A percentile compares a stretch with the other conserved stretches of the same genome.
Evolutionary conservation across 805 yeast genomes (phyloP).

Genomic region (Lachancea mirantina): DNA sequence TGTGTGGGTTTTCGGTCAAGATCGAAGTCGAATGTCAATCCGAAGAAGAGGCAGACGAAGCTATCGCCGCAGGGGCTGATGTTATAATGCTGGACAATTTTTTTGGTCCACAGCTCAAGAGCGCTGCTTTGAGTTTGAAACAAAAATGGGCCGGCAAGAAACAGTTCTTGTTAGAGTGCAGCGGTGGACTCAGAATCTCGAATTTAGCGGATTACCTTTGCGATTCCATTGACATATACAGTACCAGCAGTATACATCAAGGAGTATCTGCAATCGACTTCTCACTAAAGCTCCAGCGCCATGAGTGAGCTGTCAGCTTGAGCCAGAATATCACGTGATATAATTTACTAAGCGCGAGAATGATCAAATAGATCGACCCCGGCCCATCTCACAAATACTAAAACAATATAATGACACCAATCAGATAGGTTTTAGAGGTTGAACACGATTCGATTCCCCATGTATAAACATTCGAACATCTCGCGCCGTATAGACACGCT

Average conservation of each 20-base stretch:
- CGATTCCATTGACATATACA: constrained; percentile 78
- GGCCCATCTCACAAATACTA: no score
- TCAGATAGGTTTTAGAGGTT: no score
- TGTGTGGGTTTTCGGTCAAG: constrained; percentile 82
- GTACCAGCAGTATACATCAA: constrained; percentile 88
- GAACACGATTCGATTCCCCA: no score
- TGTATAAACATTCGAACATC: no score
- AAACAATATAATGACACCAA: no score
- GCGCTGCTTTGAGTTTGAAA: constrained; percentile 60
- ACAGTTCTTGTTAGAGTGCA: constrained; percentile 72
- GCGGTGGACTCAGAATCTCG: constrained; percentile 76
- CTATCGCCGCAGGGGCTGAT: constrained; percentile 92
- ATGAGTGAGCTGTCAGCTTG: no score
- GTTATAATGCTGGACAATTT: constrained; percentile 93
- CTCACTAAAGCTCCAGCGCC: constrained; percentile 70
- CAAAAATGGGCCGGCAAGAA: constrained; percentile 42
- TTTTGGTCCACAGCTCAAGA: constrained; percentile 52
- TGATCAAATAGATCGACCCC: no score
- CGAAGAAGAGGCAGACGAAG: constrained; percentile 84
- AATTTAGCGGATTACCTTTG: constrained; percentile 63
- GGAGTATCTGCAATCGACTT: constrained; percentile 81
- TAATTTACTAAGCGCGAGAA: neutral
- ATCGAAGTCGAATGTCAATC: constrained; percentile 88
- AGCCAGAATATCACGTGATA: neutral
- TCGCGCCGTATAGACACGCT: no score